Percentiles rank a stretch among this genome's conserved stretches.
Conservation (phyloP, 176 grass and related monocot genomes). For the Oryza coarctata region DNA sequence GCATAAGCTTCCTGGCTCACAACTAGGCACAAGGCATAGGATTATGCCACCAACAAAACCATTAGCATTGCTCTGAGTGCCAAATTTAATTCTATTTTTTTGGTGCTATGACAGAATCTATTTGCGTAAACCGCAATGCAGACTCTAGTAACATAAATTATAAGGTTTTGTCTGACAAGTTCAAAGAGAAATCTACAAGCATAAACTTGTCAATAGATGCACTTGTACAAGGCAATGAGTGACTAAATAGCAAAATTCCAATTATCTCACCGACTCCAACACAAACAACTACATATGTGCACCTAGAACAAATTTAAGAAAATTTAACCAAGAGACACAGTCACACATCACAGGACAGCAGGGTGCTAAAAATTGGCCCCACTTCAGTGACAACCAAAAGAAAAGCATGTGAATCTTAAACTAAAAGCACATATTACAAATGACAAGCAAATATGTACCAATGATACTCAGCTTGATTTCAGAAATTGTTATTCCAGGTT, state of each 20-base stretch:
- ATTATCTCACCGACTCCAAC: background rate
- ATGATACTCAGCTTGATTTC: background rate
- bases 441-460: background rate
- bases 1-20: background rate
- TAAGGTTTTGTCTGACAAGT: background rate
- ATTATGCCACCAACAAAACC: background rate
- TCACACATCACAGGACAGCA: background rate
- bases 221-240: background rate
- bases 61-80: background rate
- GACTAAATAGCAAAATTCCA: background rate
- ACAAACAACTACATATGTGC: background rate
- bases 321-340: background rate
- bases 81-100: background rate
- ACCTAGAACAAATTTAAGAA: background rate
- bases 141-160: background rate
- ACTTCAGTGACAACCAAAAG: background rate
- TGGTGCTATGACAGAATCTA: background rate
- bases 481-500: background rate
- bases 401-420: background rate
- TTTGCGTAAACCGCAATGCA: conserved; percentile 14
- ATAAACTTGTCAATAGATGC: background rate
- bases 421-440: background rate
- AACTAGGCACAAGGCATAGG: background rate
- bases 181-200: conserved; percentile 4
- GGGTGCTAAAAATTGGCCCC: background rate